phyloP scores from a whole-genome alignment of 352 stramenopile species.

The Phytophthora lateralis region DNA sequence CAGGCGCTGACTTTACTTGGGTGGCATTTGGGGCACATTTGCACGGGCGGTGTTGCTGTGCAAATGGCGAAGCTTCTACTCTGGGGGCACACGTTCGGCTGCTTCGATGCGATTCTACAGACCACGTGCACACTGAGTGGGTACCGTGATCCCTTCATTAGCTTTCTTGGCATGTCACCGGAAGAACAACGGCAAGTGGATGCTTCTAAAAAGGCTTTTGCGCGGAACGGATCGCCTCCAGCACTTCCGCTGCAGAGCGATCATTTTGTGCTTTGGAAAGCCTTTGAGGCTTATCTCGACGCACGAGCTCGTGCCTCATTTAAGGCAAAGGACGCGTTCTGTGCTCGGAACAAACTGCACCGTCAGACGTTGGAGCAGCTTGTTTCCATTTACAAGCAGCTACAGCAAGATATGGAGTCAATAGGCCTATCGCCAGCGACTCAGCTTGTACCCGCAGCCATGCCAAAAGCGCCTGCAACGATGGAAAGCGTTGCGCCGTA shows the following conservation, averaged over 20 bases:
- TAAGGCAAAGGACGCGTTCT: constrained; percentile 51
- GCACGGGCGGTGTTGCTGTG: constrained; percentile 61
- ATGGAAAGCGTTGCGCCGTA: constrained; percentile 52
- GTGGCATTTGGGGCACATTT: constrained; percentile 80
- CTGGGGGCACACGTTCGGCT: constrained; percentile 72
- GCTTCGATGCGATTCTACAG: constrained; percentile 63
- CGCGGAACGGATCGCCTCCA: constrained; percentile 43
- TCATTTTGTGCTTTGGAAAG: constrained; percentile 72
- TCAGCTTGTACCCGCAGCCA: constrained; percentile 38
- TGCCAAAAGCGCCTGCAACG: constrained; percentile 15
- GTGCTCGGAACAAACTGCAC: constrained; percentile 67
- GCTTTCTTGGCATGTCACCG: constrained; percentile 66
- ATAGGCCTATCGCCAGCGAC: constrained; percentile 55
- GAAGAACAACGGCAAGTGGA: constrained; percentile 65
- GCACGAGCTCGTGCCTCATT: constrained; percentile 47
- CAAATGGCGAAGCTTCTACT: constrained; percentile 78
- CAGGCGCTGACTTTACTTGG: constrained; percentile 63
- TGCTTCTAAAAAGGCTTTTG: constrained; percentile 57
- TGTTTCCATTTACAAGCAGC: constrained; percentile 68
- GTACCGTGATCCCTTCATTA: constrained; percentile 81
- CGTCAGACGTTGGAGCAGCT: constrained; percentile 70
- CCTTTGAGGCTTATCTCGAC: constrained; percentile 63
- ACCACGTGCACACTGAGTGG: constrained; percentile 74
- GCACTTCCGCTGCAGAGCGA: constrained; percentile 62
- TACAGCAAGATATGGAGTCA: constrained; percentile 59